Evolutionary conservation across 495 filamentous ascomycete species (phyloP), one percentile per base, ranked within the genome.

Genomic region (Staphylotrichum tortipilum): DNA sequence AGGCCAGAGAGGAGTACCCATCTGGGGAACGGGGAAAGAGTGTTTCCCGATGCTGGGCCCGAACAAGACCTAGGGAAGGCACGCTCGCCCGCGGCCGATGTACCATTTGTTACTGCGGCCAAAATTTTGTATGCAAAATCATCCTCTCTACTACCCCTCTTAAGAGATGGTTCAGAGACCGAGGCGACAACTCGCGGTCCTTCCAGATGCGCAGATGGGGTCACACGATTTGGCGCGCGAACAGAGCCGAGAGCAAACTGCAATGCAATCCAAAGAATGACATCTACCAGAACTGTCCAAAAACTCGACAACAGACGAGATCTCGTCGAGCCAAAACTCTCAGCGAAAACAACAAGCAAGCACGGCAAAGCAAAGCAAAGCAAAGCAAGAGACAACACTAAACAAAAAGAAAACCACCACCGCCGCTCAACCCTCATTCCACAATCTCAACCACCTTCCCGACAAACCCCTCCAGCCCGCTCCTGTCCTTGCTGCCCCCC

Each of bases 381-480:
- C 26, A 21, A 3, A 22, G 26, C 30, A 17, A 48, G 14, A 40
- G 39, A 41, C 17, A 34, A 41, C 28, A 40, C 12, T 21, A 40
- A 23, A 35, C 38, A 53, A 51, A n/a, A 39, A 28, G 38, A 34
- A 8, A 43, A 2, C 12, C 15, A 28, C 18, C 7, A 15, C n/a
- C 9, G 14, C n/a, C n/a, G n/a, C n/a, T 34, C 29, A 28, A 18
- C 39, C 18, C 29, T 67, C 52, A 78, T 44, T 74, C 78, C 52
- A 68, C 66, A 40, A 78, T 74, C 51, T 81, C 74, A 23, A 80
- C 66, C 10, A 85, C 73, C 47, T 64, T 74, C 6, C 84, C 83
- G 11, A 85, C 81, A 61, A 75, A 84, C 0, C 78, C 82, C 39
- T 84, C 84, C 29, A 87, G 50, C 0, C 78, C 80, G n/a, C 78